These are phyloP conservation scores for Ascochyta clinopodiicola DNA, from an alignment of 2,329 filamentous ascomycete species.

Conservation along the genomic window DNA sequence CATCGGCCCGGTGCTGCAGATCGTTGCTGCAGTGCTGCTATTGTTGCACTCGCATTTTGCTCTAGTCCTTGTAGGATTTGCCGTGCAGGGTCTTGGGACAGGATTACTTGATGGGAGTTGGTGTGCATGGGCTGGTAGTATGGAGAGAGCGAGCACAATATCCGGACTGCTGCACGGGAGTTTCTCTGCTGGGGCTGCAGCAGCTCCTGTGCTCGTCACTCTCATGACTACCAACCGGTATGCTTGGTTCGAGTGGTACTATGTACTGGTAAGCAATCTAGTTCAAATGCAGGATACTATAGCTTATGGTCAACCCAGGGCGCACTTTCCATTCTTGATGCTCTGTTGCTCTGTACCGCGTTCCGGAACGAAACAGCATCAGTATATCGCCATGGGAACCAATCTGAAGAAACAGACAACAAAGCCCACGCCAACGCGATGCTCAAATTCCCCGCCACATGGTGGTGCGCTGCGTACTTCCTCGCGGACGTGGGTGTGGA, in stretches of 20 bases:
- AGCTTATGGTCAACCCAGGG: conserved; percentile 19
- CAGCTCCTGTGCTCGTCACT: conserved; percentile 48
- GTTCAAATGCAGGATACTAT: too few relatives aligned
- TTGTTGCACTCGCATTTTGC: conserved; percentile 43
- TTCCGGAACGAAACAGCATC: conserved; percentile 48
- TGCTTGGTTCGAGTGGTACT: conserved; percentile 52
- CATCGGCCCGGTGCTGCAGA: conserved; percentile 49
- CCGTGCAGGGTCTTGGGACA: conserved; percentile 46
- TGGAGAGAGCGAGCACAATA: conserved; percentile 50
- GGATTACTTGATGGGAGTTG: conserved; percentile 55
- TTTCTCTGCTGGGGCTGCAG: conserved; percentile 49
- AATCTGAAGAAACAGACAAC: conserved; percentile 6
- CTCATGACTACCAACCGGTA: conserved; percentile 32
- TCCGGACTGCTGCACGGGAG: conserved; percentile 52
- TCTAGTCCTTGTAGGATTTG: conserved; percentile 41
- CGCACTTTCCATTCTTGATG: conserved; percentile 21
- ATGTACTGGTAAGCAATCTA: conserved; percentile 43
- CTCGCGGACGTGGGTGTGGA: conserved; percentile 56
- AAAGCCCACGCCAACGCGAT: conserved; percentile 26
- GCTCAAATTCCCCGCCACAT: conserved; percentile 46
- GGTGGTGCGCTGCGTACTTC: conserved; percentile 54
- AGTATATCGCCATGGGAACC: conserved; percentile 40
- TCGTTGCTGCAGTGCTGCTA: conserved; percentile 39
- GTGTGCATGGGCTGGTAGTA: conserved; percentile 54
- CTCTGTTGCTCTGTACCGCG: conserved; percentile 38